A percentile compares a stretch with the other conserved stretches of the same genome.
Evolutionary conservation across 805 yeast genomes (phyloP).

Genomic region (Wickerhamiella azyma): DNA sequence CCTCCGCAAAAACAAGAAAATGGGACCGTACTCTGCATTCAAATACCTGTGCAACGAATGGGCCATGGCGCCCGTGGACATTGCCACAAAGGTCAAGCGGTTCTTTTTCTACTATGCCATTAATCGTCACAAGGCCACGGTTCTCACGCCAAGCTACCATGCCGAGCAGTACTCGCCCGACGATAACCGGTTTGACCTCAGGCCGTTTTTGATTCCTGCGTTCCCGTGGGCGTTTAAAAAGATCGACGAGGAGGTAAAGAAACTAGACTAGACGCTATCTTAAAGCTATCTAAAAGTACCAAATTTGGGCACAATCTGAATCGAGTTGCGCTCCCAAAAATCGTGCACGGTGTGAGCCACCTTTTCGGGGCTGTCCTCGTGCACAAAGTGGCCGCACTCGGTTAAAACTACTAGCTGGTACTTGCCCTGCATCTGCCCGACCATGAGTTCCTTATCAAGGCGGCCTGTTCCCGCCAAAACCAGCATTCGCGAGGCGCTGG

Average conservation of each 20-base stretch:
- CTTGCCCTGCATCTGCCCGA: conserved; percentile 96
- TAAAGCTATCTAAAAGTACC: conserved; percentile 23
- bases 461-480: conserved; percentile 82
- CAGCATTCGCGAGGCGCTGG: conserved; percentile 51
- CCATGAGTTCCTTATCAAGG: conserved; percentile 68
- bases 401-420: conserved; percentile 77
- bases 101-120: conserved; percentile 91
- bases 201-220: conserved; percentile 92
- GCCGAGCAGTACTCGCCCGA: conserved; percentile 98
- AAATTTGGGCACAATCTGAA: conserved; percentile 22
- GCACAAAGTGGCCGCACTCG: conserved; percentile 86
- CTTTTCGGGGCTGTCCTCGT: conserved; percentile 72
- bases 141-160: conserved; percentile 93
- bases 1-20: conserved; percentile 78
- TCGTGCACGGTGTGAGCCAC: conserved; percentile 39
- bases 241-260: conserved; percentile 55
- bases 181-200: conserved; percentile 86
- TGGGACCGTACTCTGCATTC: conserved; percentile 96
- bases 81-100: conserved; percentile 82
- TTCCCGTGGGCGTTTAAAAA: conserved; percentile 82
- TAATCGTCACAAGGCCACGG: conserved; percentile 94
- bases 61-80: conserved; percentile 74
- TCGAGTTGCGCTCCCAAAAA: conserved; percentile 26
- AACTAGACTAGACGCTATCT: conserved; percentile 1
- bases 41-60: conserved; percentile 80